phyloP scores from a whole-genome alignment of 441 rosid genomes.

The Macaranga tanarius region DNA sequence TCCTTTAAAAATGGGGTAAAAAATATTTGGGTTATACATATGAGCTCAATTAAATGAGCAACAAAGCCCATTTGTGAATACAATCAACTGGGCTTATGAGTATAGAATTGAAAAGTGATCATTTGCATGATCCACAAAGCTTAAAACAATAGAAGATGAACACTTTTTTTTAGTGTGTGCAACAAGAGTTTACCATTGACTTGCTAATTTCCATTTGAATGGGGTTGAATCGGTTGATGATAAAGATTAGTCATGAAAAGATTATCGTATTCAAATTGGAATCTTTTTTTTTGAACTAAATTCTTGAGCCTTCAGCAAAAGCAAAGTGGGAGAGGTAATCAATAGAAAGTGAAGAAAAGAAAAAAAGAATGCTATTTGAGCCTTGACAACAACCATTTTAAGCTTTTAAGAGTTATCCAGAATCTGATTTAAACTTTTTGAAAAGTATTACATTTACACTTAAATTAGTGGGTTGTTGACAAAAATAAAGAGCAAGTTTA shows the following conservation, averaged over 20 bases:
- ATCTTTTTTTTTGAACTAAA: not conserved
- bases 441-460: not conserved
- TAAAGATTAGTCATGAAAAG: not conserved
- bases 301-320: constrained; percentile 10
- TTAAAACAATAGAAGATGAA: too few relatives aligned
- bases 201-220: not conserved
- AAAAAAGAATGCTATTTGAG: not conserved
- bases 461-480: not conserved
- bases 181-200: not conserved
- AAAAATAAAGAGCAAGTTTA: not conserved
- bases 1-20: too few relatives aligned
- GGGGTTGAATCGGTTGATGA: not conserved
- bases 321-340: constrained; percentile 20
- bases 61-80: too few relatives aligned
- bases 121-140: too few relatives aligned
- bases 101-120: too few relatives aligned
- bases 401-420: constrained; percentile 15
- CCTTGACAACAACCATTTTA: not conserved
- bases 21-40: too few relatives aligned
- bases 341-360: not conserved
- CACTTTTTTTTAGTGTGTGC: not conserved
- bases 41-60: too few relatives aligned
- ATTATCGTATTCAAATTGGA: not conserved
- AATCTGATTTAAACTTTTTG: not conserved
- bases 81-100: too few relatives aligned